These are phyloP conservation scores for Wickerhamiella azymoides DNA, from an alignment of 805 yeast genomes.

Conservation along the genomic window DNA sequence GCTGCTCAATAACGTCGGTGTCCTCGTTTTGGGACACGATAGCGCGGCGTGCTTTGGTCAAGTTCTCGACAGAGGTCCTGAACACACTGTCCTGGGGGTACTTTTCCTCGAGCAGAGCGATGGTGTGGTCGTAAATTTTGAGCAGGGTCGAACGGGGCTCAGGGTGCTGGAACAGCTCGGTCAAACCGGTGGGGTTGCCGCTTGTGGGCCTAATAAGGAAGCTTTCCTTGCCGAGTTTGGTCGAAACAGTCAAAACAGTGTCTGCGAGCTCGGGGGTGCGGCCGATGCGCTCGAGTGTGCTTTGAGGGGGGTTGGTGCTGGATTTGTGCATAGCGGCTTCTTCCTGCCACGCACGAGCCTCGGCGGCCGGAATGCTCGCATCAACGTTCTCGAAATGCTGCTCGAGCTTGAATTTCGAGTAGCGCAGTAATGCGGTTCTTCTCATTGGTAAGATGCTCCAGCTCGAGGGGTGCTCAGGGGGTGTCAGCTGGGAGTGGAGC, in stretches of 20 bases:
- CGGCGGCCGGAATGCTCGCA: slow-evolving; percentile 15
- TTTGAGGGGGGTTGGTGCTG: slow-evolving; percentile 9
- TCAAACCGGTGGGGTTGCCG: slow-evolving; percentile 68
- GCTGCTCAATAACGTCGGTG: slow-evolving; percentile 49
- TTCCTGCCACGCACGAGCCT: slow-evolving; percentile 12
- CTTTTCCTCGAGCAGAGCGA: slow-evolving; percentile 40
- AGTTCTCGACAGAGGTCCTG: slow-evolving; percentile 55
- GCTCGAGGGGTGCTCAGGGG: too few relatives aligned
- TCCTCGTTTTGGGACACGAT: slow-evolving; percentile 52
- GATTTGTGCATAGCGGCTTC: slow-evolving; percentile 15
- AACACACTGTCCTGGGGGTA: slow-evolving; percentile 66
- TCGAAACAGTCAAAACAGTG: slow-evolving; percentile 16
- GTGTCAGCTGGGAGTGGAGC: background rate
- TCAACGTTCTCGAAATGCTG: slow-evolving; percentile 14
- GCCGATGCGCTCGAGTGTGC: slow-evolving; percentile 17
- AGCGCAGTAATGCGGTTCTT: slow-evolving; percentile 15
- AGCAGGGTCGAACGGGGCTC: slow-evolving; percentile 69
- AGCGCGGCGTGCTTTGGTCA: slow-evolving; percentile 54
- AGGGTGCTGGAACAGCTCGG: slow-evolving; percentile 70
- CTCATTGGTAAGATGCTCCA: slow-evolving; percentile 19
- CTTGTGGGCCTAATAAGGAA: slow-evolving; percentile 41
- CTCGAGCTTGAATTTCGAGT: slow-evolving; percentile 12
- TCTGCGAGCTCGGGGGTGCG: slow-evolving; percentile 21
- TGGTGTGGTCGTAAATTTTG: slow-evolving; percentile 56
- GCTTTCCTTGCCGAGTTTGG: slow-evolving; percentile 17